Conservation (phyloP, 371 early-diverging fungal species). For the Syncephalastrum sp. region DNA sequence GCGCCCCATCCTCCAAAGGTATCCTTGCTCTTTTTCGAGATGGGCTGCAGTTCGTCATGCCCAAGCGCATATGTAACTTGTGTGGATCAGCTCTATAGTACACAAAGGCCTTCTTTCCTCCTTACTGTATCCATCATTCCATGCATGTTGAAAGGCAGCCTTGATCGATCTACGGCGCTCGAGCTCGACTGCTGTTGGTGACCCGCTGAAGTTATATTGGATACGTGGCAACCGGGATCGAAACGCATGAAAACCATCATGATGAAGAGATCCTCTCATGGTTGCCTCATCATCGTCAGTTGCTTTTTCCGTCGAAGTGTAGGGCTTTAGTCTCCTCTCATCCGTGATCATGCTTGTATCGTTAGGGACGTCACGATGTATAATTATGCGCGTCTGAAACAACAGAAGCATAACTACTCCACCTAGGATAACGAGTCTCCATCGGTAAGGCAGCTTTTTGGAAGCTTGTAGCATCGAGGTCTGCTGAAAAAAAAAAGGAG, state of each 20-base stretch:
- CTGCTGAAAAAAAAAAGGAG: neutral
- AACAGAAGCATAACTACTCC: neutral
- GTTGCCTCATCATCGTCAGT: slow-evolving; percentile 7
- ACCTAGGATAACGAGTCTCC: slow-evolving; percentile 6
- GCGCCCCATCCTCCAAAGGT: slow-evolving; percentile 78
- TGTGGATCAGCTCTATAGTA: neutral
- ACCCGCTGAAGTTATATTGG: slow-evolving; percentile 14
- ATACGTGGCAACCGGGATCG: slow-evolving; percentile 12
- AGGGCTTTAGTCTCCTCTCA: slow-evolving; percentile 14
- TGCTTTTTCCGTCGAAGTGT: slow-evolving; percentile 6
- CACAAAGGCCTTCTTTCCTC: neutral
- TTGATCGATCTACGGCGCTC: slow-evolving; percentile 30
- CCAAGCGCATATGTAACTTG: slow-evolving; percentile 50
- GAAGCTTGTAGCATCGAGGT: neutral
- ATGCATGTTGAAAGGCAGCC: slow-evolving; percentile 19
- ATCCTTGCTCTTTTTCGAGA: slow-evolving; percentile 43
- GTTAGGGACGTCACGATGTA: slow-evolving; percentile 14
- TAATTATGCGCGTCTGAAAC: neutral
- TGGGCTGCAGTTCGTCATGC: slow-evolving; percentile 58
- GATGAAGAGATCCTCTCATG: neutral
- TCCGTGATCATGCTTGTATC: slow-evolving; percentile 10
- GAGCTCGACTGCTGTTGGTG: slow-evolving; percentile 14
- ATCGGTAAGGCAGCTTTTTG: slow-evolving; percentile 13
- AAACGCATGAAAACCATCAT: slow-evolving; percentile 1
- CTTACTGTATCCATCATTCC: slow-evolving; percentile 6